A percentile compares a stretch with the other conserved stretches of the same genome.
Conservation (phyloP, 306 rosid species). For the Citrullus mucosospermus region DNA sequence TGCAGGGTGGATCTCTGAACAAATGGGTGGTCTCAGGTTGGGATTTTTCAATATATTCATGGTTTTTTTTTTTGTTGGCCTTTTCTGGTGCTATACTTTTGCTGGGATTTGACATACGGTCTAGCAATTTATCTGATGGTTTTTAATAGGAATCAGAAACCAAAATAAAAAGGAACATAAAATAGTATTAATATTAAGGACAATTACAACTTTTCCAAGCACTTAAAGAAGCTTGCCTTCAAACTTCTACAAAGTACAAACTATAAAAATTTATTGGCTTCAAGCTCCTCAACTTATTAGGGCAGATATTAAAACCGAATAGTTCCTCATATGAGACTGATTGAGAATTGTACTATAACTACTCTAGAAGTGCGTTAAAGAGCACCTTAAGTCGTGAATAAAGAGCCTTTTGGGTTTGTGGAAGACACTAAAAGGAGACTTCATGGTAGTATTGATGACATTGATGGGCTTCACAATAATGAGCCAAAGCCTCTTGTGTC, state of each 20-base stretch:
- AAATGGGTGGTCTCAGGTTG: conserved; percentile 97
- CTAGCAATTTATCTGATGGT: not conserved
- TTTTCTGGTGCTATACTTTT: not conserved
- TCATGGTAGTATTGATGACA: too few species aligned
- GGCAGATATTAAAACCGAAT: too few species aligned
- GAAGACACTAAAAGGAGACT: too few species aligned
- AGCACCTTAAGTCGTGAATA: too few species aligned
- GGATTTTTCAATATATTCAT: conserved; percentile 17
- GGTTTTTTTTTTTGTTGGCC: not conserved
- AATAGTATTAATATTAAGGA: not conserved
- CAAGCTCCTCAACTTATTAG: not conserved
- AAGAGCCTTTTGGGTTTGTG: too few species aligned
- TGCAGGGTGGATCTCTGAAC: conserved; percentile 93
- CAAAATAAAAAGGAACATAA: not conserved
- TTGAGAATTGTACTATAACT: not conserved
- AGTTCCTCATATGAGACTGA: too few species aligned
- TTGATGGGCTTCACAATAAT: too few species aligned
- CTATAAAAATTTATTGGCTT: not conserved
- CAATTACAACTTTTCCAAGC: not conserved
- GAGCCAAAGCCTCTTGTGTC: too few species aligned
- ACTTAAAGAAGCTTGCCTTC: not conserved
- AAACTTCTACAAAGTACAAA: not conserved
- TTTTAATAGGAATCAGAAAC: not conserved
- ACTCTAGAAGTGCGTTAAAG: not conserved
- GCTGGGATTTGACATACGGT: not conserved